Conservation (phyloP, 306 rosid species). For the Aeschynomene evenia region DNA sequence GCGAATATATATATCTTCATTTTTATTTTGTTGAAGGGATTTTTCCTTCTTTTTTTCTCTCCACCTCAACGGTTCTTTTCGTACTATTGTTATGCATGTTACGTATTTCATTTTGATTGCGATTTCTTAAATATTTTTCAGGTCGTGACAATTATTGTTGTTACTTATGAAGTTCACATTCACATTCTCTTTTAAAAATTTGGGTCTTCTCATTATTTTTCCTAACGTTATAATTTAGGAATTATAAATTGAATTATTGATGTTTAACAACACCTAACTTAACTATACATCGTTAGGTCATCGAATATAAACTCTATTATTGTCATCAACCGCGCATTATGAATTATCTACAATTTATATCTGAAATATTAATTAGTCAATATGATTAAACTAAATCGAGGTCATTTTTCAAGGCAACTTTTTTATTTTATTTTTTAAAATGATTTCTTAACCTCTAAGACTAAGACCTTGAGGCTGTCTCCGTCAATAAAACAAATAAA, state of each 20-base stretch:
- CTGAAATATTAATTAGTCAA: not conserved
- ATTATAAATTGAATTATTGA: conserved; percentile 11
- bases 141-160: not conserved
- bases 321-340: not conserved
- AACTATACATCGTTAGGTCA: not conserved
- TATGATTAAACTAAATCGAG: not conserved
- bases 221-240: not conserved
- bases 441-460: conserved; percentile 4
- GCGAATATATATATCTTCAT: not conserved
- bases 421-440: not conserved
- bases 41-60: too few relatives aligned
- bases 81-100: not conserved
- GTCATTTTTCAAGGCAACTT: not conserved
- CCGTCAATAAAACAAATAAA: not conserved
- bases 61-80: not conserved
- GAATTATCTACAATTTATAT: not conserved
- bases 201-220: not conserved
- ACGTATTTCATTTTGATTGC: not conserved
- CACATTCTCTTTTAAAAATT: not conserved
- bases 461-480: conserved; percentile 4
- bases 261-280: conserved; percentile 26
- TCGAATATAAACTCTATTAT: not conserved
- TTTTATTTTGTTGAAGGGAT: not conserved
- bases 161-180: not conserved
- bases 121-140: not conserved